Conservation (phyloP, 176 grass and related monocot species). For the Oryza meyeriana region DNA sequence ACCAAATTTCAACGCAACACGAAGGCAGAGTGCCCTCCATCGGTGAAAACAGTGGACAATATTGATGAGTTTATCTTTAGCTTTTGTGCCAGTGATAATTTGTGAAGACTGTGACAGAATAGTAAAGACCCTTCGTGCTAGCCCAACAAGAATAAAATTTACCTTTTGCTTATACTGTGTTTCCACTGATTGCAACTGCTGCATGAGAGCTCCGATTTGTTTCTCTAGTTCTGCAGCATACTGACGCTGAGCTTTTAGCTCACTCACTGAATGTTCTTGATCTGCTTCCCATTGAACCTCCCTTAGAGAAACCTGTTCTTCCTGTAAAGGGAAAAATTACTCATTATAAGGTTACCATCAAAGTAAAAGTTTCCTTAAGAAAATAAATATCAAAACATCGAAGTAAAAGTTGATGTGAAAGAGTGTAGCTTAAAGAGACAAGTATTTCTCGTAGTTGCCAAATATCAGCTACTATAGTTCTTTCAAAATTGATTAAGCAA, state of each 20-base stretch:
- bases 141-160: slow-evolving; percentile 12
- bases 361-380: slow-evolving; percentile 1
- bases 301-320: slow-evolving; percentile 38
- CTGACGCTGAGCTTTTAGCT: slow-evolving; percentile 38
- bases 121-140: neutral
- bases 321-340: slow-evolving; percentile 15
- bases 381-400: neutral
- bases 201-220: slow-evolving; percentile 41
- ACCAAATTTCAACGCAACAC: neutral
- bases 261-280: slow-evolving; percentile 27
- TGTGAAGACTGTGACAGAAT: neutral
- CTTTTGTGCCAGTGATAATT: slow-evolving; percentile 12
- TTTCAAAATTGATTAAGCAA: neutral
- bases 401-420: neutral
- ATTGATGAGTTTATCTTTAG: neutral
- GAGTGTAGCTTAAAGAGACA: neutral
- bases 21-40: neutral
- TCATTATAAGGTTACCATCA: neutral
- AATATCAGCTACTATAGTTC: neutral
- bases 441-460: neutral
- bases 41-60: neutral
- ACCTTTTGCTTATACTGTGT: slow-evolving; percentile 50
- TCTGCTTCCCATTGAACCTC: slow-evolving; percentile 33
- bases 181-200: slow-evolving; percentile 40
- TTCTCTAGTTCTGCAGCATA: slow-evolving; percentile 39